Evolutionary conservation across 495 filamentous ascomycete genomes (phyloP).

Genomic region (Aspergillus bertholletiae): DNA sequence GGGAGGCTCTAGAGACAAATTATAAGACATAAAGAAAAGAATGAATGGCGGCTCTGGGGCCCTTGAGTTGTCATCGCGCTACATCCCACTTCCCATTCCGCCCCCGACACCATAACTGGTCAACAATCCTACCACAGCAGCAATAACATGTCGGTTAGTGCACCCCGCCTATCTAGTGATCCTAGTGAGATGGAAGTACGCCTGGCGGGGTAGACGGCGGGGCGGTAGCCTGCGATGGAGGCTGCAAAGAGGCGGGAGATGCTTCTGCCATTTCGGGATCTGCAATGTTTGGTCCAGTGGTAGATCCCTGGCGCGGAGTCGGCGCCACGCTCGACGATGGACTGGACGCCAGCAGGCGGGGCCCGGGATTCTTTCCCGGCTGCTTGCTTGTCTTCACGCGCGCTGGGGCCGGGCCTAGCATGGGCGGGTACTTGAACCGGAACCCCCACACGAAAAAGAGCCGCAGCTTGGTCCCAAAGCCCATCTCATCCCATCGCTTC

Average conservation of each 20-base stretch:
- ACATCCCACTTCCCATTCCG: not conserved
- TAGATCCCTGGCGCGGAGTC: not conserved
- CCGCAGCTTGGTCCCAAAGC: conserved; percentile 30
- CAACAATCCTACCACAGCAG: not conserved
- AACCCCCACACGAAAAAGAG: conserved; percentile 52
- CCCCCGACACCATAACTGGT: not conserved
- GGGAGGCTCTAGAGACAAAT: not conserved
- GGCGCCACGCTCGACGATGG: not conserved
- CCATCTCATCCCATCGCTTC: conserved; percentile 41
- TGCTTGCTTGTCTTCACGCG: conserved; percentile 23
- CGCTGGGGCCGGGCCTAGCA: conserved; percentile 30
- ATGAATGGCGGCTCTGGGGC: not conserved
- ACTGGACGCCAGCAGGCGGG: conserved; percentile 12
- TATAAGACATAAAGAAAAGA: not conserved
- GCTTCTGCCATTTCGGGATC: not conserved
- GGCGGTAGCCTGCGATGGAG: not conserved
- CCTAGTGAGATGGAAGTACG: not conserved
- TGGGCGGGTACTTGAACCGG: conserved; percentile 41
- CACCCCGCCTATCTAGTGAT: not conserved
- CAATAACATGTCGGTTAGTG: not conserved
- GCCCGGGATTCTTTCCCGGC: conserved; percentile 20
- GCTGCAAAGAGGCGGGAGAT: not conserved
- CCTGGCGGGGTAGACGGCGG: not conserved
- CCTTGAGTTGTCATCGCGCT: not conserved
- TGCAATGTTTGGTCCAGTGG: not conserved